These are phyloP conservation scores for Trametes elegans DNA, from an alignment of 768 basidiomycete genomes.

Conservation along the genomic window DNA sequence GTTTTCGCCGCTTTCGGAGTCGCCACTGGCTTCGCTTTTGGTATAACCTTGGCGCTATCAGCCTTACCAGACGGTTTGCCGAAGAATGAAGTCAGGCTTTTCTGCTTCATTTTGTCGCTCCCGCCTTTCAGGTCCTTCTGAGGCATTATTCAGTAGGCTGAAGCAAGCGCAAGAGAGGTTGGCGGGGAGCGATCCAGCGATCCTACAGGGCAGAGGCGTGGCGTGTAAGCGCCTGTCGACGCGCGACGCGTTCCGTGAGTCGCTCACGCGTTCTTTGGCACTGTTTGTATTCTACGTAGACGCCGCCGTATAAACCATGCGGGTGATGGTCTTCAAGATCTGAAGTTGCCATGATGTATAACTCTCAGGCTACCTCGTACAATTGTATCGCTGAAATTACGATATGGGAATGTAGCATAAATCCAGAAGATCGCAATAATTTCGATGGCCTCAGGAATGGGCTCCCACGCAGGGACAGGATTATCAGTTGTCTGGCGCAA, in stretches of 20 bases:
- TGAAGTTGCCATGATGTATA: neutral
- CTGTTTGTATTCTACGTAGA: conserved; percentile 10
- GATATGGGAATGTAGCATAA: too few relatives aligned
- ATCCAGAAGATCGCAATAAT: too few relatives aligned
- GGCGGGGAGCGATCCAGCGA: neutral
- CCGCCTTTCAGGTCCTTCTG: neutral
- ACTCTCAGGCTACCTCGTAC: too few relatives aligned
- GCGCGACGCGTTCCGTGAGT: conserved; percentile 6
- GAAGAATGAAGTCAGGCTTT: conserved; percentile 73
- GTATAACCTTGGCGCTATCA: neutral
- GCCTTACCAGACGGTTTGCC: conserved; percentile 25
- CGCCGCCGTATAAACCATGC: neutral
- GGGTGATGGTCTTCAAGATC: neutral
- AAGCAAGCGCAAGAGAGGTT: neutral
- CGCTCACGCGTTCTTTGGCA: conserved; percentile 17
- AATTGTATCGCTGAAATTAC: too few relatives aligned
- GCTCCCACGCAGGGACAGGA: too few relatives aligned
- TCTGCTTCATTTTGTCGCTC: conserved; percentile 54
- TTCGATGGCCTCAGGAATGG: too few relatives aligned
- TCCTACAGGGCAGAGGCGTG: neutral
- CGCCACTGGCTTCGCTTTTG: conserved; percentile 8
- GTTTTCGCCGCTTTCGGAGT: conserved; percentile 7
- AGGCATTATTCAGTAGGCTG: neutral
- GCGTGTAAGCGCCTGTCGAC: conserved; percentile 1
- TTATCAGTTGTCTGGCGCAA: too few relatives aligned